Base-by-base conservation (phyloP, 2,329 filamentous ascomycete species). In the Westerdykella sp. region DNA sequence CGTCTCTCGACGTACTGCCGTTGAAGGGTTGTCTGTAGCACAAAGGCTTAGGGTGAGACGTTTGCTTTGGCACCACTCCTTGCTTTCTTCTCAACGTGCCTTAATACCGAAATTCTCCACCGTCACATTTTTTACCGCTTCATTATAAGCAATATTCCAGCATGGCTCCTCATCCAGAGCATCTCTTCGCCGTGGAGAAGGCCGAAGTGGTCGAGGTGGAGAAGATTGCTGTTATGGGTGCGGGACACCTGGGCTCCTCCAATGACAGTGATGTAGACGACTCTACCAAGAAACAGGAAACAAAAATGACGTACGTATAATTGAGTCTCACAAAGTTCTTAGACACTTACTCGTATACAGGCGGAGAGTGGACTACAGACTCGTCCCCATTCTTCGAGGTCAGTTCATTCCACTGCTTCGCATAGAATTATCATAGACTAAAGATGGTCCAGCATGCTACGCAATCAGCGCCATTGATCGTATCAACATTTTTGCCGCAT, bases 361-460 rank as follows among this genome's bases (percentile, higher is more conserved):
- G 54, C 56, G 23, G 57, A 66, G 49, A 57, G 51, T 60, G 14
- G 59, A 62, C 30, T 53, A 40, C 34, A 48, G 57, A 34, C 49
- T 62, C 13, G 36, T 61, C 14, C 57, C 59, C 10, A 60, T 62
- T 25, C 49, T 62, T 11, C 55, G 59, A 13, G 48, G 48, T 23
- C 34, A 48, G 39, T 54, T 44, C 9, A 51, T 49, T 37, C 40
- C 44, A 2, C 50, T 9, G 39, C 52, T 25, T 50, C 51, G 34
- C 39, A 43, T n/a, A 39, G 41, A 21, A 6, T 3, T 21, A 9
- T 10, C 31, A 48, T 52, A 38, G 46, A 51, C 47, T 41, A 46
- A 42, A 4, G n/a, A 6, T n/a, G 6, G 12, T 30, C 39, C 32
- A 45, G 50, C 50, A 38, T 54, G 50, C 39, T 56, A 54, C 39